phyloP scores from a whole-genome alignment of 139 green algal species.

The Tetradesmus obliquus region DNA sequence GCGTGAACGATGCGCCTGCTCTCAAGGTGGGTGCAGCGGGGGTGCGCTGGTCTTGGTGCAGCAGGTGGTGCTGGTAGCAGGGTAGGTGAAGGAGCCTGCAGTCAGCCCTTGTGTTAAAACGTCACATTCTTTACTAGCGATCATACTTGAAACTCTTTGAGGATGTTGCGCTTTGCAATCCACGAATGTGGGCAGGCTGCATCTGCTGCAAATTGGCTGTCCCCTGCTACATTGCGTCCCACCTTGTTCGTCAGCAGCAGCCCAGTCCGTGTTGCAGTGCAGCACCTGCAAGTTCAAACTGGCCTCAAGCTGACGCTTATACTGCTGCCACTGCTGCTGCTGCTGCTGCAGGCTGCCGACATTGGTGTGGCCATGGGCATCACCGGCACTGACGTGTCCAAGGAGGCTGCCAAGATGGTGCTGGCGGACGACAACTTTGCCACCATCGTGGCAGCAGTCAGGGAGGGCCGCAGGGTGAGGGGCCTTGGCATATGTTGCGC shows the following conservation, averaged over 20 bases:
- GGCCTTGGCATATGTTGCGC: too few relatives aligned
- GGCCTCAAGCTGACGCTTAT: too few relatives aligned
- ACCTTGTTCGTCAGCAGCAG: neutral
- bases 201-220: too few relatives aligned
- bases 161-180: neutral
- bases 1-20: conserved; percentile 91
- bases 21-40: conserved; percentile 61
- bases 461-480: conserved; percentile 85
- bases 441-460: conserved; percentile 89
- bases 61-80: too few relatives aligned
- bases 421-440: conserved; percentile 99
- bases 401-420: conserved; percentile 92
- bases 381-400: conserved; percentile 71
- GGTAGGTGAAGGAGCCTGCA: neutral
- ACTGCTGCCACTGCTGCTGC: too few relatives aligned
- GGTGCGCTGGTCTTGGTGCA: neutral
- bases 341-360: conserved; percentile 62
- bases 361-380: conserved; percentile 95
- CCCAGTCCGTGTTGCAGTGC: neutral
- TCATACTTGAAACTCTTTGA: neutral
- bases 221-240: neutral
- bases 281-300: neutral
- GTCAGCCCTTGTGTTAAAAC: neutral
- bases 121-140: too few relatives aligned
- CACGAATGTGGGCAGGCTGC: neutral